Evolutionary conservation across 192 early-diverging fungal genomes (phyloP).

Genomic region (Cetraspora pellucida): DNA sequence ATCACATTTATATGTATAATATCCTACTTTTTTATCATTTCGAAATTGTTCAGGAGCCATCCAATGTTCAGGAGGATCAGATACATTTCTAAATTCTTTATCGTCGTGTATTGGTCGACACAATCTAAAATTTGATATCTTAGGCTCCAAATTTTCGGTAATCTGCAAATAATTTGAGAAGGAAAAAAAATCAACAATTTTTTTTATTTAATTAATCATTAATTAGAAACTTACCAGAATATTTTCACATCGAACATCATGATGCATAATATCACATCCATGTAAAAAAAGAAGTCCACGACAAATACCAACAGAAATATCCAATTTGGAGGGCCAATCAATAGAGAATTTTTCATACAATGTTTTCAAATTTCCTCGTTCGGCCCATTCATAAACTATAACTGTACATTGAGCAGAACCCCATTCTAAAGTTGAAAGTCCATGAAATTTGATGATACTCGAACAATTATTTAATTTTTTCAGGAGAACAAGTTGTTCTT

Average conservation of each 20-base stretch:
- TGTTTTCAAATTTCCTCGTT: slow-evolving; percentile 17
- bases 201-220: background rate
- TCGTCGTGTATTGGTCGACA: slow-evolving; percentile 6
- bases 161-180: background rate
- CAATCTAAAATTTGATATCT: slow-evolving; percentile 6
- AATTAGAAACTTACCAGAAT: background rate
- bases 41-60: slow-evolving; percentile 17
- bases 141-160: slow-evolving; percentile 14
- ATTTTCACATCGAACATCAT: slow-evolving; percentile 25
- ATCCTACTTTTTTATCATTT: background rate
- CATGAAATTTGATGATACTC: slow-evolving; percentile 22
- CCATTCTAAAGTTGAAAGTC: slow-evolving; percentile 13
- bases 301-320: slow-evolving; percentile 20
- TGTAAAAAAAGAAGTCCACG: slow-evolving; percentile 28
- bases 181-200: background rate
- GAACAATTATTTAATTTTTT: slow-evolving; percentile 13
- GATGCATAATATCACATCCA: slow-evolving; percentile 10
- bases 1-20: slow-evolving; percentile 28
- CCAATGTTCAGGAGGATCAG: slow-evolving; percentile 27
- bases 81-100: background rate
- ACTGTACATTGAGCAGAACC: background rate
- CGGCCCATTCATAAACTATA: slow-evolving; percentile 28
- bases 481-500: slow-evolving; percentile 4
- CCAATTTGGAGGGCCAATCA: slow-evolving; percentile 3
- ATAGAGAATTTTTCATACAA: slow-evolving; percentile 15